Evolutionary conservation across 2,329 filamentous ascomycete genomes (phyloP).

Genomic region (Beauveria australis): DNA sequence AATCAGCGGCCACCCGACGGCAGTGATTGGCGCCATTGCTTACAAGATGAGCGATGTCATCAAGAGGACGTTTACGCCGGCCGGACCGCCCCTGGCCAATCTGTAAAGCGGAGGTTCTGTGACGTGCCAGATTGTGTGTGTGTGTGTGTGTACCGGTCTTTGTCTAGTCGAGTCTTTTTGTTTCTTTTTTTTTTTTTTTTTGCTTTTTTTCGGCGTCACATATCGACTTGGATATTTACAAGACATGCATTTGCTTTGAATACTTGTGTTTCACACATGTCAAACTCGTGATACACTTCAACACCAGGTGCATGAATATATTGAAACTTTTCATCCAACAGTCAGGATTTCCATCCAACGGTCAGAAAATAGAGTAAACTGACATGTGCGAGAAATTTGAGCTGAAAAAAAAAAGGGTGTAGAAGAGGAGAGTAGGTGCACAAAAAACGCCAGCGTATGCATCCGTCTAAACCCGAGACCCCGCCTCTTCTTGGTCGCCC

Average conservation of each 20-base stretch:
- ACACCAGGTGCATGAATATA: not conserved
- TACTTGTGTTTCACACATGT: not conserved
- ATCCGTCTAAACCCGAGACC: not conserved
- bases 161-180: not conserved
- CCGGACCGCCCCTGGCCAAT: not conserved
- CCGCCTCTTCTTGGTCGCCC: not conserved
- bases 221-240: not conserved
- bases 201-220: not conserved
- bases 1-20: conserved; percentile 16
- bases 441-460: not conserved
- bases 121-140: not conserved
- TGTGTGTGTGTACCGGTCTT: not conserved
- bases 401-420: not conserved
- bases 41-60: conserved; percentile 15
- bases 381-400: no score
- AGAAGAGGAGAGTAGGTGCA: not conserved
- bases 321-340: not conserved
- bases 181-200: no score
- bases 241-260: not conserved
- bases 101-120: not conserved
- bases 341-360: not conserved
- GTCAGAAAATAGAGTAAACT: not conserved
- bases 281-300: not conserved
- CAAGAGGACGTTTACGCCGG: conserved; percentile 1
- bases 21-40: conserved; percentile 16